phyloP scores from a whole-genome alignment of 192 early-diverging fungal species.

The Physocladia obscura region DNA sequence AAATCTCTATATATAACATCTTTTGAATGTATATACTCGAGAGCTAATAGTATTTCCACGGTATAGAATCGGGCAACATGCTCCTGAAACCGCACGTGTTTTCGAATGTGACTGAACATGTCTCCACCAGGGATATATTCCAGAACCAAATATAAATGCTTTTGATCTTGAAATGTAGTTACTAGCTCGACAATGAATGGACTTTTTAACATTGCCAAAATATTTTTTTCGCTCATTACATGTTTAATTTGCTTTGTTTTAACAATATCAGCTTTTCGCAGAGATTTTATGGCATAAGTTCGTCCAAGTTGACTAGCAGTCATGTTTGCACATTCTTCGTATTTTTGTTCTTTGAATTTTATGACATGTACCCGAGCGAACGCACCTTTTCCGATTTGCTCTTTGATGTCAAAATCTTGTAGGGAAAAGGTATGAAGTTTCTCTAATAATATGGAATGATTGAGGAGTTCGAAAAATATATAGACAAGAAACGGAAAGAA shows the following conservation, averaged over 20 bases:
- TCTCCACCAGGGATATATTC: slow-evolving; percentile 60
- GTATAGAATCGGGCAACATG: slow-evolving; percentile 68
- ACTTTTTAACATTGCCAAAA: slow-evolving; percentile 29
- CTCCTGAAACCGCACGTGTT: slow-evolving; percentile 55
- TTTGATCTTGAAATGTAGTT: slow-evolving; percentile 39
- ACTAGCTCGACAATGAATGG: slow-evolving; percentile 42
- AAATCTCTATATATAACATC: slow-evolving; percentile 70
- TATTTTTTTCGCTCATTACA: slow-evolving; percentile 43
- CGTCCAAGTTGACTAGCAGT: neutral
- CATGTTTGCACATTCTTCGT: neutral
- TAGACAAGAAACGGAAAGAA: no score
- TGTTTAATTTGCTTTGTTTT: slow-evolving; percentile 44
- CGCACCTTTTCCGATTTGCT: slow-evolving; percentile 47
- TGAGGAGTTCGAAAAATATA: neutral
- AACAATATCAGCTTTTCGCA: slow-evolving; percentile 42
- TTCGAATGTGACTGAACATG: slow-evolving; percentile 78
- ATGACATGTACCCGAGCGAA: slow-evolving; percentile 41
- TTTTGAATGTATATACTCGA: slow-evolving; percentile 71
- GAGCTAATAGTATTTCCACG: slow-evolving; percentile 60
- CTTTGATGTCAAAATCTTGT: slow-evolving; percentile 37
- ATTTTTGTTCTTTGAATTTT: slow-evolving; percentile 11
- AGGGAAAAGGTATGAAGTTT: slow-evolving; percentile 20
- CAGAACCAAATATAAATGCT: slow-evolving; percentile 41
- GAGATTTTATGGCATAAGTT: slow-evolving; percentile 42
- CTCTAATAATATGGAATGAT: neutral